Percentiles rank a stretch among this genome's conserved stretches.
Conservation (phyloP, 352 stramenopile species). For the Phytophthora quininea region DNA sequence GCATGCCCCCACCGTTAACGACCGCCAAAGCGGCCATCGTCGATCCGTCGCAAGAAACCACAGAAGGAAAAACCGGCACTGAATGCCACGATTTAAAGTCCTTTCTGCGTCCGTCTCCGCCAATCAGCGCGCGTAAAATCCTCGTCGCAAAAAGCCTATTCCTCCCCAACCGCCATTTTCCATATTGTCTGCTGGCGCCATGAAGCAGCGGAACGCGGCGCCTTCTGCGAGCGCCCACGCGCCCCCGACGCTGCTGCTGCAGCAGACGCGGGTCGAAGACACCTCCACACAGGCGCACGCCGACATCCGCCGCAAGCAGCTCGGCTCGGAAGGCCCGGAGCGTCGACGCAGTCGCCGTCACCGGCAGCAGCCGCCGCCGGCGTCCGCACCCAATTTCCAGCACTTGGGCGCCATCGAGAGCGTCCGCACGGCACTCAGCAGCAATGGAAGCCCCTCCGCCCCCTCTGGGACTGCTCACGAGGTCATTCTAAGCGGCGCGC, state of each 20-base stretch:
- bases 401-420: slow-evolving; percentile 42
- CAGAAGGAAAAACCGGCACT: too few relatives aligned
- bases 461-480: slow-evolving; percentile 29
- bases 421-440: slow-evolving; percentile 34
- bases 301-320: slow-evolving; percentile 22
- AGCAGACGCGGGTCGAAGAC: slow-evolving; percentile 12
- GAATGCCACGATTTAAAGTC: too few relatives aligned
- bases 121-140: too few relatives aligned
- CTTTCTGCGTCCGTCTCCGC: too few relatives aligned
- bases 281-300: slow-evolving; percentile 16
- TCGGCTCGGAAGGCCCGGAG: slow-evolving; percentile 18
- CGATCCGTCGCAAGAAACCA: too few relatives aligned
- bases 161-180: background rate
- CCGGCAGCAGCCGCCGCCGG: slow-evolving; percentile 2
- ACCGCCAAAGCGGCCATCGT: too few relatives aligned
- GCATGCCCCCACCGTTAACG: too few relatives aligned
- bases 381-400: slow-evolving; percentile 23
- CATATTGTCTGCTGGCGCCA: background rate
- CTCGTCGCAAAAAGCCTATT: too few relatives aligned
- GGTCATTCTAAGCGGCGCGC: slow-evolving; percentile 59
- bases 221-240: background rate
- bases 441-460: slow-evolving; percentile 13
- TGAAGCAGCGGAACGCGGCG: slow-evolving; percentile 3
- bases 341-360: slow-evolving; percentile 1
- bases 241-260: slow-evolving; percentile 20